A percentile compares a stretch with the other conserved stretches of the same genome.
These are phyloP conservation scores for Suillus subaureus DNA, from an alignment of 768 basidiomycete species.

Conservation along the genomic window DNA sequence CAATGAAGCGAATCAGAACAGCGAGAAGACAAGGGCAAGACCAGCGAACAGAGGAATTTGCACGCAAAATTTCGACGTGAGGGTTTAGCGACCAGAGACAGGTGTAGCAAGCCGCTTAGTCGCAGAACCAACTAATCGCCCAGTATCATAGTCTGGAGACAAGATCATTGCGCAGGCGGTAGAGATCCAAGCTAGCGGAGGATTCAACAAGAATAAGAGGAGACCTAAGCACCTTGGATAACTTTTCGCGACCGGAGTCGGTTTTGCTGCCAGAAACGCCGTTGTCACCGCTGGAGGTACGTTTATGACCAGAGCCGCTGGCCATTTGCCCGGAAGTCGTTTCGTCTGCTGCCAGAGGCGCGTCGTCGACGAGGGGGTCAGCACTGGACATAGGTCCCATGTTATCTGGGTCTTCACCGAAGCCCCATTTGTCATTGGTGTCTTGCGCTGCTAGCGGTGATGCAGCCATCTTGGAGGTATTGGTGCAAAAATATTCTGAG, in stretches of 20 bases:
- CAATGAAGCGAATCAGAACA: constrained; percentile 49
- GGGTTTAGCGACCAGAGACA: constrained; percentile 11
- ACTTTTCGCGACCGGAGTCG: constrained; percentile 66
- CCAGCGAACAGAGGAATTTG: constrained; percentile 28
- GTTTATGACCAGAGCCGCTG: constrained; percentile 21
- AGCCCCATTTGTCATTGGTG: constrained; percentile 47
- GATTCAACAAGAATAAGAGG: constrained; percentile 39
- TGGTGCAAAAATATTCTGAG: neutral
- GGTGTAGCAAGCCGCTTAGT: constrained; percentile 11
- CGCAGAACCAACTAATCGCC: constrained; percentile 8
- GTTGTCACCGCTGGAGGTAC: constrained; percentile 47
- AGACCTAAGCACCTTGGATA: constrained; percentile 88
- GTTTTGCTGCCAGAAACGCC: constrained; percentile 44
- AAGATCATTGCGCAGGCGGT: constrained; percentile 20
- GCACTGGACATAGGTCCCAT: constrained; percentile 49
- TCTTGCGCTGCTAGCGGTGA: constrained; percentile 16
- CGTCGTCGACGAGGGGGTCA: constrained; percentile 50
- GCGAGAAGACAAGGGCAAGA: constrained; percentile 46
- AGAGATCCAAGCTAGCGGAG: constrained; percentile 25
- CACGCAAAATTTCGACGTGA: constrained; percentile 8
- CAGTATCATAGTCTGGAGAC: constrained; percentile 16
- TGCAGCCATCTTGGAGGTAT: constrained; percentile 18
- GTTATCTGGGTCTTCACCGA: constrained; percentile 48
- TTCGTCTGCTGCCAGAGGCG: constrained; percentile 29
- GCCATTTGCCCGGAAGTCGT: constrained; percentile 14